A percentile compares a stretch with the other conserved stretches of the same genome.
These are phyloP conservation scores for Fusarium illudens DNA, from an alignment of 2,329 filamentous ascomycete species.

Conservation along the genomic window DNA sequence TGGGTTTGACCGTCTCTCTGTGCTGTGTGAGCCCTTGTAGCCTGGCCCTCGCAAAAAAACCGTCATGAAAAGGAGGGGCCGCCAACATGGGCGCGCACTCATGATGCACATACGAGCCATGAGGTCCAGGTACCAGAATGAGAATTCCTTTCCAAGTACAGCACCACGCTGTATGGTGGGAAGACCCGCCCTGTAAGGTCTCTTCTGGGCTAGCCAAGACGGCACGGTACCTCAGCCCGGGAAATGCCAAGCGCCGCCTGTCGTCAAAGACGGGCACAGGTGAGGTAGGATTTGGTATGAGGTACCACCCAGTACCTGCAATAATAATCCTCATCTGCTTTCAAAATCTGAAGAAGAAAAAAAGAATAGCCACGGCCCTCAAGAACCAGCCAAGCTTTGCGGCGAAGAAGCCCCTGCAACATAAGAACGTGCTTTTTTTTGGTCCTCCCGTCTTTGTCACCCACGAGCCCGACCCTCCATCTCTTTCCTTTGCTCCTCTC, in stretches of 20 bases:
- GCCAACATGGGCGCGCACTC: constrained; percentile 19
- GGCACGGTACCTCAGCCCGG: constrained; percentile 24
- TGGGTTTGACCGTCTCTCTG: constrained; percentile 5
- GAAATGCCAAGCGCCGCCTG: constrained; percentile 18
- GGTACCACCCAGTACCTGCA: constrained; percentile 23
- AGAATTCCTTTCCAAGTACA: constrained; percentile 18
- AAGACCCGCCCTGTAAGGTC: constrained; percentile 19
- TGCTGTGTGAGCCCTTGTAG: constrained; percentile 1
- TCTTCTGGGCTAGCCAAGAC: constrained; percentile 22
- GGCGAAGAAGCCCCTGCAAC: constrained; percentile 20
- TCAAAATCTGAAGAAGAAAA: constrained; percentile 9
- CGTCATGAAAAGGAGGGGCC: constrained; percentile 32
- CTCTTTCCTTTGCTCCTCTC: background rate
- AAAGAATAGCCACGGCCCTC: constrained; percentile 3
- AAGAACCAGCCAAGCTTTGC: constrained; percentile 26
- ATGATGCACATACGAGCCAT: constrained; percentile 26
- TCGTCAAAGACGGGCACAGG: constrained; percentile 21
- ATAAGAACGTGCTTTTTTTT: constrained; percentile 15
- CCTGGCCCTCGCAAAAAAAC: constrained; percentile 20
- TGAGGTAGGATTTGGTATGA: constrained; percentile 28
- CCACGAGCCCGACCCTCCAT: background rate
- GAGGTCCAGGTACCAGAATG: constrained; percentile 30
- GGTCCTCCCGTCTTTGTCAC: background rate
- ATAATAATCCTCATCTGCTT: constrained; percentile 7
- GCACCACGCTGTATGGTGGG: constrained; percentile 2